These are phyloP conservation scores for Penicillium sp. DNA, from an alignment of 2,329 filamentous ascomycete species.

Conservation along the genomic window DNA sequence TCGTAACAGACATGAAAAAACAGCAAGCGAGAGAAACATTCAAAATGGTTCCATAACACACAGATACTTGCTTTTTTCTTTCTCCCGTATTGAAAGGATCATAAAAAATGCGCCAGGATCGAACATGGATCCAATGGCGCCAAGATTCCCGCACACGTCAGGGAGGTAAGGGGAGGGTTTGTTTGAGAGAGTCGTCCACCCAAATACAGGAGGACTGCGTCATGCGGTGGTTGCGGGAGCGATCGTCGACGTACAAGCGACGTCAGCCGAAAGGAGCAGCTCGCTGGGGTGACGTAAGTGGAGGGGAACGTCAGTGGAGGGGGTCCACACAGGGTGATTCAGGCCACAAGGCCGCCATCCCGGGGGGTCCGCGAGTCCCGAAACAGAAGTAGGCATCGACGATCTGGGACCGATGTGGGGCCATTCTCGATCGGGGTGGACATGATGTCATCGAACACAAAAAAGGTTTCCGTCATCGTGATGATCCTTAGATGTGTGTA, in stretches of 20 bases:
- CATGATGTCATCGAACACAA: constrained; percentile 20
- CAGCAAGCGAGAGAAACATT: constrained; percentile 21
- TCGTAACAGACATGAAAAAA: constrained; percentile 28
- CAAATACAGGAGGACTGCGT: constrained; percentile 17
- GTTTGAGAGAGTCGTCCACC: neutral
- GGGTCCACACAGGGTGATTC: constrained; percentile 6
- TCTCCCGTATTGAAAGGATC: constrained; percentile 3
- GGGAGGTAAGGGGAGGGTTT: constrained; percentile 6
- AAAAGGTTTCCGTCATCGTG: constrained; percentile 22
- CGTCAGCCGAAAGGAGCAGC: constrained; percentile 15
- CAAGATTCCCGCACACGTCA: constrained; percentile 24
- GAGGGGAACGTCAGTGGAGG: neutral
- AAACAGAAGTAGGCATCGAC: constrained; percentile 17
- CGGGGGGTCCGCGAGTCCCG: constrained; percentile 5
- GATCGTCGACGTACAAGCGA: constrained; percentile 25
- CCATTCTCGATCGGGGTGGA: constrained; percentile 7
- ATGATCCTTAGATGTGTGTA: constrained; percentile 19
- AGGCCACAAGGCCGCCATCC: constrained; percentile 21
- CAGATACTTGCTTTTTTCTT: constrained; percentile 15
- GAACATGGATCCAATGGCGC: constrained; percentile 14
- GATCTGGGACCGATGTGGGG: constrained; percentile 17
- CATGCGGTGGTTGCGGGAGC: constrained; percentile 15
- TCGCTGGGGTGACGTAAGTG: constrained; percentile 16
- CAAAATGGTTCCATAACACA: constrained; percentile 17
- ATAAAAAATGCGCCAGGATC: constrained; percentile 13